Conservation (phyloP, 179 eudicot genomes). For the Camellia oleifera region DNA sequence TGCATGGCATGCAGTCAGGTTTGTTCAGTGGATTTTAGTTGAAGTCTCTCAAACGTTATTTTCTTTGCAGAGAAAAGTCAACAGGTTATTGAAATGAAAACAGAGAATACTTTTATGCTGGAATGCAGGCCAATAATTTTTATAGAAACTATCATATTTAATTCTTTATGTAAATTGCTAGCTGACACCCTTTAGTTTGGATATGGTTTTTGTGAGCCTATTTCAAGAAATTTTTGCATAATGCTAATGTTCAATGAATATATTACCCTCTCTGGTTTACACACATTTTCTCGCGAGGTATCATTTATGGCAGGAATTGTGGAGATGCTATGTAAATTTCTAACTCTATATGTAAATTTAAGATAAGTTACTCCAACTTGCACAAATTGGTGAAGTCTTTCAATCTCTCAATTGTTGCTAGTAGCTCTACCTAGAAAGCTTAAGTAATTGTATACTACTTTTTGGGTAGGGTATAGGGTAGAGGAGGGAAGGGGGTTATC, state of each 20-base stretch:
- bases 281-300: neutral
- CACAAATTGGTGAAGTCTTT: neutral
- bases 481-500: neutral
- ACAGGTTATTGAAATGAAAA: neutral
- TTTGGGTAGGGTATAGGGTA: neutral
- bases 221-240: neutral
- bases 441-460: neutral
- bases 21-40: conserved; percentile 5
- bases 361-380: neutral
- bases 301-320: neutral
- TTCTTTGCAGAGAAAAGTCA: neutral
- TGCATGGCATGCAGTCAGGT: conserved; percentile 99
- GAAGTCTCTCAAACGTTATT: neutral
- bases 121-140: neutral
- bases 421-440: neutral
- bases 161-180: neutral
- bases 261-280: neutral
- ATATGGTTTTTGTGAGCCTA: neutral
- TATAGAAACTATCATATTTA: neutral
- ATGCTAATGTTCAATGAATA: too few species aligned
- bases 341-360: neutral
- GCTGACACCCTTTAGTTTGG: neutral
- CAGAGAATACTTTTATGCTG: neutral
- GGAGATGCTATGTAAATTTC: neutral
- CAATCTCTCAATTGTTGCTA: neutral